Percentiles rank a stretch among this genome's conserved stretches.
Evolutionary conservation across 306 rosid genomes (phyloP).

Genomic region (barrel medic (Medicago truncatula)): MtrunA17r5.0-ANR NC_053043.1:10411001-10411500

Average conservation of each 20-base stretch:
- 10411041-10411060: no score
- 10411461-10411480: constrained; percentile 33
- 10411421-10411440: constrained; percentile 46
- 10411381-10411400: constrained; percentile 39
- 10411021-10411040: no score
- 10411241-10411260: constrained; percentile 41
- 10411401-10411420: constrained; percentile 21
- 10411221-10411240: constrained; percentile 39
- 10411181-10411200: constrained; percentile 45
- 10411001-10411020: no score
- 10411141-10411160: constrained; percentile 39
- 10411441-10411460: constrained; percentile 44
- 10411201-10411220: constrained; percentile 37
- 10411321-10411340: constrained; percentile 21
- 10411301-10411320: constrained; percentile 33
- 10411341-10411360: constrained; percentile 20
- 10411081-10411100: constrained; percentile 24
- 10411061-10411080: constrained; percentile 32
- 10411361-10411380: constrained; percentile 39
- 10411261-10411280: constrained; percentile 35
- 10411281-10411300: constrained; percentile 52
- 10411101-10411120: constrained; percentile 31
- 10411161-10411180: constrained; percentile 62
- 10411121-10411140: constrained; percentile 18
- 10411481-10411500: constrained; percentile 48